Conservation (phyloP, 805 yeast genomes). For the Metschnikowia colocasiae region DNA sequence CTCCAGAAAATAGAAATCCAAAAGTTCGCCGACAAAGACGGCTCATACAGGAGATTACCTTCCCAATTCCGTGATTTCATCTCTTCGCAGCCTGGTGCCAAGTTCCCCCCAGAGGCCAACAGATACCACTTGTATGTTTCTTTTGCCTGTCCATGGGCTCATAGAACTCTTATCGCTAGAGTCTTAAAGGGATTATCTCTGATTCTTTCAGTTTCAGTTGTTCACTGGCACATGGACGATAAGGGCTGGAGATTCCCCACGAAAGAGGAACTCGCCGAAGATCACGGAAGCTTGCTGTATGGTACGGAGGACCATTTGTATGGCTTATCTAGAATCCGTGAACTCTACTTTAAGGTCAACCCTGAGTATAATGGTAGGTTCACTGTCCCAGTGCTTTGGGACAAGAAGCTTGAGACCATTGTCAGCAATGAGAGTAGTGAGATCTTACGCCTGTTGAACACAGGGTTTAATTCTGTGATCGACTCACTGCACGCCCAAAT, state of each 20-base stretch:
- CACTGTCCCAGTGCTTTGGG: constrained; percentile 95
- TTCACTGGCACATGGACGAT: constrained; percentile 85
- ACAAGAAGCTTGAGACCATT: constrained; percentile 72
- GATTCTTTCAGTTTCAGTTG: constrained; percentile 67
- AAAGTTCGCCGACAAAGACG: constrained; percentile 49
- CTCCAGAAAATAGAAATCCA: constrained; percentile 37
- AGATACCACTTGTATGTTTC: constrained; percentile 88
- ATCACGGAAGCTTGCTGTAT: constrained; percentile 48
- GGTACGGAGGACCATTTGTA: constrained; percentile 48
- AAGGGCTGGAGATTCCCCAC: constrained; percentile 85
- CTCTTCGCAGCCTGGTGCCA: constrained; percentile 53
- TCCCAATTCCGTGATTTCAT: constrained; percentile 64
- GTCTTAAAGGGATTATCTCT: constrained; percentile 63
- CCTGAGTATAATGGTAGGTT: constrained; percentile 76
- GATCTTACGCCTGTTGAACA: constrained; percentile 77
- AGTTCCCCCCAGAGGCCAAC: constrained; percentile 67
- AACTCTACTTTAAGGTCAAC: constrained; percentile 71
- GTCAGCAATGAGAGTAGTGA: constrained; percentile 92
- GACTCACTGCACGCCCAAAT: constrained; percentile 46
- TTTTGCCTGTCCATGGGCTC: constrained; percentile 96
- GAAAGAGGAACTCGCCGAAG: constrained; percentile 38
- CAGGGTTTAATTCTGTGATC: constrained; percentile 63
- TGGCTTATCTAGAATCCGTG: constrained; percentile 56
- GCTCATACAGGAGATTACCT: constrained; percentile 53
- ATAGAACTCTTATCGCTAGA: constrained; percentile 72